Conservation (phyloP, 2,329 filamentous ascomycete species). For the Gremmenia infestans region DNA sequence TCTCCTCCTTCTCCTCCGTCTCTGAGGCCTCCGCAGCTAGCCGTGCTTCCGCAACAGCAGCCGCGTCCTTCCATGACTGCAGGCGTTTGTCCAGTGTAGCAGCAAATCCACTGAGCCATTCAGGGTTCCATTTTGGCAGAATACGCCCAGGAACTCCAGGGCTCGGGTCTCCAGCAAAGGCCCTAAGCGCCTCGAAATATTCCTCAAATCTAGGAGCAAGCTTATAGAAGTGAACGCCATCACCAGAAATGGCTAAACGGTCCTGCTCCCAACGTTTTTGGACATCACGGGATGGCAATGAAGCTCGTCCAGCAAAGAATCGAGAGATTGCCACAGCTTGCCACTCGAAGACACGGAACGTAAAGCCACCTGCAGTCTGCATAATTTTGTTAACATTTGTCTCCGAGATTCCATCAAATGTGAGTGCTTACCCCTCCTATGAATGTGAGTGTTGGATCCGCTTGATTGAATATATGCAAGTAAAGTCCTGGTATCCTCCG, state of each 20-base stretch:
- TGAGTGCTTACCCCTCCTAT: constrained; percentile 44
- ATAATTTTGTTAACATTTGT: neutral
- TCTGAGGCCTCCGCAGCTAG: neutral
- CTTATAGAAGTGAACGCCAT: constrained; percentile 48
- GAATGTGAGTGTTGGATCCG: constrained; percentile 50
- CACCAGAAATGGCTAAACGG: constrained; percentile 45
- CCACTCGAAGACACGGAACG: constrained; percentile 64
- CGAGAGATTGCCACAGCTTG: constrained; percentile 57
- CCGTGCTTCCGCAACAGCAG: neutral
- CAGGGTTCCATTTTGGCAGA: neutral
- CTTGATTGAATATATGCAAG: constrained; percentile 49
- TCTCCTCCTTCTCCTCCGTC: neutral
- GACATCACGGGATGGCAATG: constrained; percentile 42
- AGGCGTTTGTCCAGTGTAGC: neutral
- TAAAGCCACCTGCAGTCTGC: constrained; percentile 44
- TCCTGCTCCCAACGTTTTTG: constrained; percentile 52
- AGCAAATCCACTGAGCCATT: neutral
- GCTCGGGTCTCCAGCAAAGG: constrained; percentile 36
- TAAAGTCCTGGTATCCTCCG: constrained; percentile 50
- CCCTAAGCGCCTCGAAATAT: constrained; percentile 53
- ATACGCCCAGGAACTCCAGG: constrained; percentile 18
- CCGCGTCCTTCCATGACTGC: neutral
- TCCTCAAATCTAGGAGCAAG: constrained; percentile 53
- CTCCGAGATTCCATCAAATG: neutral
- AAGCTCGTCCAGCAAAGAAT: constrained; percentile 47